These are phyloP conservation scores for Fragaria nilgerrensis DNA, from an alignment of 306 rosid genomes.

Conservation along the genomic window DNA sequence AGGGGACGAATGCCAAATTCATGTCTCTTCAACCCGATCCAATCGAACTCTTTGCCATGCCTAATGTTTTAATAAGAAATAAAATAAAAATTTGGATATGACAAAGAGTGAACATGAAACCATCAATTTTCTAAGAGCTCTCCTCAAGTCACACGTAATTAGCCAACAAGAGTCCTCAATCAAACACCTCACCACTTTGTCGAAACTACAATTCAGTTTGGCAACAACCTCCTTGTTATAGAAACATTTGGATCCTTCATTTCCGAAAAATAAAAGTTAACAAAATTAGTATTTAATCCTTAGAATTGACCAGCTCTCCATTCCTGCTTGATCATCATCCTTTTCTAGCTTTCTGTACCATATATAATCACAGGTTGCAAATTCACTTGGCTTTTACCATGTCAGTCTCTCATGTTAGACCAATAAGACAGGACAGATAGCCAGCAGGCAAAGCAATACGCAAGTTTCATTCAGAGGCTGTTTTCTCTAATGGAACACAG, in stretches of 20 bases:
- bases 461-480: background rate
- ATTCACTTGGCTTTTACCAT: background rate
- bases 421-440: background rate
- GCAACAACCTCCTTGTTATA: background rate
- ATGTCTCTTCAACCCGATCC: too few relatives aligned
- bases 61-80: too few relatives aligned
- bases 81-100: background rate
- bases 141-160: background rate
- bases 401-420: background rate
- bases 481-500: conserved; percentile 18
- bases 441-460: background rate
- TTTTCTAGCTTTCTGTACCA: background rate
- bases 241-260: background rate
- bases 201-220: background rate
- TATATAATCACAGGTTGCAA: background rate
- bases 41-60: too few relatives aligned
- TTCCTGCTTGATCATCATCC: background rate
- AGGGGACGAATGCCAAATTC: too few relatives aligned
- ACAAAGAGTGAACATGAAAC: background rate
- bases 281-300: background rate
- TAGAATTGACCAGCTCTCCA: background rate
- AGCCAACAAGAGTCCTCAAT: background rate
- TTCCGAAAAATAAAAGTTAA: background rate
- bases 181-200: background rate
- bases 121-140: background rate